Evolutionary conservation across 2,329 filamentous ascomycete genomes (phyloP).

Genomic region (Exophiala viscosa): DNA sequence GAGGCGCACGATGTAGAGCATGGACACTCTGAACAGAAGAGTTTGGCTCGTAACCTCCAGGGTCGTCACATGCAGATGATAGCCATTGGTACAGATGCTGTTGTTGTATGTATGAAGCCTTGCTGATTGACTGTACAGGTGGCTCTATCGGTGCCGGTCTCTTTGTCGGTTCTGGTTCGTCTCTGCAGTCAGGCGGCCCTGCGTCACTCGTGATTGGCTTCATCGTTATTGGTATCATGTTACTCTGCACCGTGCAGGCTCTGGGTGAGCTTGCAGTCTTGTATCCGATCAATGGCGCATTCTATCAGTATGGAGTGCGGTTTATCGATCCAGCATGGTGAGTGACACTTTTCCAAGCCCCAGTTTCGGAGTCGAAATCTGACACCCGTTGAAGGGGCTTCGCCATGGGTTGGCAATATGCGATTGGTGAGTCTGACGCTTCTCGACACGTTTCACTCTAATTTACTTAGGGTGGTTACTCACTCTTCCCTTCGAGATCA

Average conservation of each 20-base stretch:
- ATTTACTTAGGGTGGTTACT: constrained; percentile 70
- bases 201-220: constrained; percentile 42
- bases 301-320: constrained; percentile 83
- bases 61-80: constrained; percentile 30
- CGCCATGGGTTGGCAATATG: constrained; percentile 95
- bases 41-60: constrained; percentile 45
- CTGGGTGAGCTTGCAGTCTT: constrained; percentile 86
- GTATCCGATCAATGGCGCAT: constrained; percentile 87
- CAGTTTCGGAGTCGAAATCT: background rate
- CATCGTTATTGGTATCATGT: constrained; percentile 65
- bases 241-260: constrained; percentile 87
- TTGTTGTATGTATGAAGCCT: background rate
- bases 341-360: background rate
- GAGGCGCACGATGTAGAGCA: constrained; percentile 12
- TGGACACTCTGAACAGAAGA: constrained; percentile 1
- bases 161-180: constrained; percentile 27
- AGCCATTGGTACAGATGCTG: constrained; percentile 22
- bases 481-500: constrained; percentile 78
- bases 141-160: constrained; percentile 38
- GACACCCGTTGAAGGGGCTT: constrained; percentile 51
- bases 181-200: constrained; percentile 37
- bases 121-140: constrained; percentile 24
- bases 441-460: too few relatives aligned
- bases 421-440: constrained; percentile 56
- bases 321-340: constrained; percentile 93